phyloP scores from a whole-genome alignment of 2,329 filamentous ascomycete species.

The Pseudonectria foliicola region DNA sequence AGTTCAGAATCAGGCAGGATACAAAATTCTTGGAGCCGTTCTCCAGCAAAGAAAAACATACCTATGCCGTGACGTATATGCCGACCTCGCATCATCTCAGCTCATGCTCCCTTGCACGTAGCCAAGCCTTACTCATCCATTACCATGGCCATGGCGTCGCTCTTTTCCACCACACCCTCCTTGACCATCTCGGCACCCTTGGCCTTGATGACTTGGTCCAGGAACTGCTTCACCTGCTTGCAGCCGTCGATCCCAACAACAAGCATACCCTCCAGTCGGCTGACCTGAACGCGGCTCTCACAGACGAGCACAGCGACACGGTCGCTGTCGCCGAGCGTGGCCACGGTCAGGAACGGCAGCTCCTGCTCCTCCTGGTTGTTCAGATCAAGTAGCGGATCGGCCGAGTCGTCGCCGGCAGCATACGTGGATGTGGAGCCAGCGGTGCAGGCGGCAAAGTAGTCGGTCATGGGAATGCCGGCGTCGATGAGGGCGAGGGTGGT shows the following conservation, averaged over 20 bases:
- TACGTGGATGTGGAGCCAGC: slow-evolving; percentile 70
- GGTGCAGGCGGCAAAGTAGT: slow-evolving; percentile 84
- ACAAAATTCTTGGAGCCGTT: no score
- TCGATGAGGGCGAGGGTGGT: slow-evolving; percentile 87
- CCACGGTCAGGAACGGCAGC: slow-evolving; percentile 81
- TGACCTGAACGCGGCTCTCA: slow-evolving; percentile 81
- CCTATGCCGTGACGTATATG: background rate
- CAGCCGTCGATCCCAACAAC: slow-evolving; percentile 89
- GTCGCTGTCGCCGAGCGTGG: slow-evolving; percentile 66
- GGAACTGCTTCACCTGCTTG: slow-evolving; percentile 70
- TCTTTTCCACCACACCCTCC: slow-evolving; percentile 44
- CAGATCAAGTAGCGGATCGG: slow-evolving; percentile 73
- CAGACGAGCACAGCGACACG: slow-evolving; percentile 73
- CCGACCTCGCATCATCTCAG: slow-evolving; percentile 7
- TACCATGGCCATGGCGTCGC: slow-evolving; percentile 43
- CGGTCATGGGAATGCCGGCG: slow-evolving; percentile 90
- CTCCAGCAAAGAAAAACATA: slow-evolving; percentile 1
- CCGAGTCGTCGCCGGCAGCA: slow-evolving; percentile 55
- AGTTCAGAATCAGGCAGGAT: no score
- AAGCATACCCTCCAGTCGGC: slow-evolving; percentile 82
- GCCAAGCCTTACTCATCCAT: slow-evolving; percentile 31
- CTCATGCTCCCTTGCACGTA: background rate
- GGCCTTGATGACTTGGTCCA: slow-evolving; percentile 72
- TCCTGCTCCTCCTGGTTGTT: slow-evolving; percentile 80
- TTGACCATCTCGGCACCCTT: slow-evolving; percentile 59